Base-by-base conservation (phyloP, 192 early-diverging fungal genomes). In the Backusella luteola region DNA sequence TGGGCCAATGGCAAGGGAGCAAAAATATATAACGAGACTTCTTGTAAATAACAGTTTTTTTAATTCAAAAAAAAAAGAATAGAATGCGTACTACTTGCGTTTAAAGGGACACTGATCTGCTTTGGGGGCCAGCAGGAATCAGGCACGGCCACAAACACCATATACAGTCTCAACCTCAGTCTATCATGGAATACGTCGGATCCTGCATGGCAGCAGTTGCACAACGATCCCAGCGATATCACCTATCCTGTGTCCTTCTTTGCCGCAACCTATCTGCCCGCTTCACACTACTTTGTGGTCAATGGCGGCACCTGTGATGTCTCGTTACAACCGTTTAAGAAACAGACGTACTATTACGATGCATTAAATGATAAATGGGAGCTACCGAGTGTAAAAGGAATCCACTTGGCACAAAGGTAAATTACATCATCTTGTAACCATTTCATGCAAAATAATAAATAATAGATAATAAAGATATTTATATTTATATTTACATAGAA, bases 331-430 rank as follows among this genome's bases (percentile, higher is more conserved):
- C 21, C 17, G 9, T 63, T 29, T 19, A 46, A 66, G 49, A 17
- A 49, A 6, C 63, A 56, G 17, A 78, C 71, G 0, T 39, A 66
- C 6, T 35, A 63, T 29, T 73, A 73, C 23, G 71, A 78, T 66
- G 67, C 77, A 8, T 59, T 66, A n/a, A 73, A 56, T 36, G 67
- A 78, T 32, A 67, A 63, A 32, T 78, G 77, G 77, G 32, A 63
- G 17, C n/a, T 34, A n/a, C 77, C 77, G 67, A 72, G 1, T 4
- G 41, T 72, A n/a, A 46, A 59, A 68, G 70, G 39, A 3, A 8
- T 49, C 49, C 63, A 23, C 1, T 38, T 46, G 23, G 26, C 34
- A 32, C 17, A 49, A 53, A 49, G 63, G 42, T 66, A 41, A 21
- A 7, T 49, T 49, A n/a, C 46, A 49, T 49, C 46, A 49, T 49